Percentiles rank a stretch among this genome's conserved stretches.
phyloP scores from a whole-genome alignment of 2,329 filamentous ascomycete species.

The Teratosphaeria destructans region DNA sequence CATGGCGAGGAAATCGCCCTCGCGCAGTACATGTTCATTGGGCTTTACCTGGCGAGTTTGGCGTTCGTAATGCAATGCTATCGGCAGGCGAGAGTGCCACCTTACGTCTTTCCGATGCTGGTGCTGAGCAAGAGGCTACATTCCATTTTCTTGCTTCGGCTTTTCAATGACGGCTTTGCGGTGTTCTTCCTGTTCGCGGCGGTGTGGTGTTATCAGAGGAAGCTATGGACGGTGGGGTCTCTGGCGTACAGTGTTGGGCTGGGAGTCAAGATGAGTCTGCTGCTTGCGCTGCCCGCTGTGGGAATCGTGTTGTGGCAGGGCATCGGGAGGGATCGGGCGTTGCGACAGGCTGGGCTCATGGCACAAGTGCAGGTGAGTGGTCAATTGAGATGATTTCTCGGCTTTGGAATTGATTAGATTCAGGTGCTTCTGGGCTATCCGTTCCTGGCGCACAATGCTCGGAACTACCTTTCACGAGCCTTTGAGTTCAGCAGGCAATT shows the following conservation, averaged over 20 bases:
- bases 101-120: constrained; percentile 77
- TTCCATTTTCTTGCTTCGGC: constrained; percentile 81
- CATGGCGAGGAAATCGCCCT: constrained; percentile 63
- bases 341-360: constrained; percentile 63
- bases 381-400: background rate
- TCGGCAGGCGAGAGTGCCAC: constrained; percentile 63
- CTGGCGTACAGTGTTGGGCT: constrained; percentile 67
- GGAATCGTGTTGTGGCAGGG: constrained; percentile 66
- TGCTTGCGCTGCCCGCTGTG: constrained; percentile 73
- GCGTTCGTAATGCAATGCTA: constrained; percentile 76
- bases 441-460: constrained; percentile 55
- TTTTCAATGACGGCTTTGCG: constrained; percentile 94
- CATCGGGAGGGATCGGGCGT: constrained; percentile 52
- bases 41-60: constrained; percentile 67
- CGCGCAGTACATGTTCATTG: constrained; percentile 76
- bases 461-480: constrained; percentile 67
- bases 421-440: constrained; percentile 50
- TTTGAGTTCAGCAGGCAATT: constrained; percentile 90
- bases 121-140: constrained; percentile 86
- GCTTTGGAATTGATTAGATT: background rate
- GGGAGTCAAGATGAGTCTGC: constrained; percentile 88
- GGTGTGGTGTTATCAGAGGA: constrained; percentile 67
- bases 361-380: constrained; percentile 60
- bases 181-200: constrained; percentile 71
- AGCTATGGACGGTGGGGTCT: constrained; percentile 62